Base-by-base conservation (phyloP, 1,139 yeast species). In the Taphrina confusa region DNA sequence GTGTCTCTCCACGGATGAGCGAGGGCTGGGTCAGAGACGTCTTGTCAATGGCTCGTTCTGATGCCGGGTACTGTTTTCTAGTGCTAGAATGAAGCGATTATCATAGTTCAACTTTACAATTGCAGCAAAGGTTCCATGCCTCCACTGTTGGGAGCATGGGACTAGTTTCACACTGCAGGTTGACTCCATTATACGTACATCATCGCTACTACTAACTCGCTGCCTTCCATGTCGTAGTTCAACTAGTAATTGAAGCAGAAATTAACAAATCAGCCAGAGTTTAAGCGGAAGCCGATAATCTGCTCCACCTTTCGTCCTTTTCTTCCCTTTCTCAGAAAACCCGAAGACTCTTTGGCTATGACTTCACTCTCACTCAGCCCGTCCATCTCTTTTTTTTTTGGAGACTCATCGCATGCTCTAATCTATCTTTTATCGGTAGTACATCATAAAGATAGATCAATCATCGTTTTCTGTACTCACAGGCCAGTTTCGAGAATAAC, bases 151-250 rank as follows among this genome's bases (percentile, higher is more conserved):
- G 9, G 42, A 12, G 18, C n/a, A 25, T 25, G n/a, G 42, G 25
- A 6, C 22, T 18, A 22, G 11, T 18, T 34, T 2, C 23, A 30
- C n/a, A 45, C 50, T 30, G 37, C 37, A 23, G 12, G 37, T 45
- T 45, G 50, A 45, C 50, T 45, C 50, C 50, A 45, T 28, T 45
- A 45, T 45, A 45, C 50, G 50, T 4, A 45, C 50, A 45, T 28
- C 16, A 39, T 23, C 28, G 5, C 8, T 8, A 34, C n/a, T 12
- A 14, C 14, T 34, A 14, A 34, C 8, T 34, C 40, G 14, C 18
- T 14, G 40, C 40, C 6, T 8, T 14, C 14, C 8, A n/a, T 34
- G 6, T 12, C n/a, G n/a, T 11, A 34, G 18, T 16, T 8, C n/a
- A 14, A 34, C 14, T 11, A 18, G 31, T 18, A 23, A n/a, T 22